A percentile compares a stretch with the other conserved stretches of the same genome.
Evolutionary conservation across 805 yeast genomes (phyloP).

Genomic region (Saccharomycopsis fodiens): DNA sequence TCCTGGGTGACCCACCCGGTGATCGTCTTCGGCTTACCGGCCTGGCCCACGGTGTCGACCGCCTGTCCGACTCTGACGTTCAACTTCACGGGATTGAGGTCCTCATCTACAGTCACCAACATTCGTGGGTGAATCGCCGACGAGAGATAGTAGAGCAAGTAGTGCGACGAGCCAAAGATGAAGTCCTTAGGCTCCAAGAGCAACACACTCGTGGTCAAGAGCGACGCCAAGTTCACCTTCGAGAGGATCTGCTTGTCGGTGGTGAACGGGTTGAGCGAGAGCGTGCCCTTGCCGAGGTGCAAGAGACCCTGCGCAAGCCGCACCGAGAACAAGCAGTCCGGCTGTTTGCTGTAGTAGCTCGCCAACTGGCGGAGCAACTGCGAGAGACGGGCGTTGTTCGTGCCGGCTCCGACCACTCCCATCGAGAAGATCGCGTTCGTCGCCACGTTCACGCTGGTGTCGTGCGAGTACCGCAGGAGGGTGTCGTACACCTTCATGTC

Average conservation of each 20-base stretch:
- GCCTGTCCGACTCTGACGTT: slow-evolving; percentile 98
- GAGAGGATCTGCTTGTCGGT: slow-evolving; percentile 82
- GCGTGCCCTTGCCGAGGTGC: slow-evolving; percentile 94
- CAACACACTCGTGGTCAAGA: slow-evolving; percentile 77
- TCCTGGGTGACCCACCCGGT: slow-evolving; percentile 99
- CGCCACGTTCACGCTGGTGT: slow-evolving; percentile 88
- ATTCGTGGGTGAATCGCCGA: slow-evolving; percentile 90
- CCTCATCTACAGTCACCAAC: slow-evolving; percentile 88
- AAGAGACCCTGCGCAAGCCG: slow-evolving; percentile 92
- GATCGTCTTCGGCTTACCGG: slow-evolving; percentile 97
- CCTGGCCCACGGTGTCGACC: slow-evolving; percentile 97
- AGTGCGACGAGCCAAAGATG: slow-evolving; percentile 69
- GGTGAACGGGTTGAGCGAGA: slow-evolving; percentile 81
- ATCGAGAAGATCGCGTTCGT: slow-evolving; percentile 90
- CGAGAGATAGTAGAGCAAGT: slow-evolving; percentile 74
- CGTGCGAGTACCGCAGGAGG: slow-evolving; percentile 92
- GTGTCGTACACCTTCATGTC: slow-evolving; percentile 97
- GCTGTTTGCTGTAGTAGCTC: slow-evolving; percentile 81
- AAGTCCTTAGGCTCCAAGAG: slow-evolving; percentile 80
- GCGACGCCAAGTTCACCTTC: slow-evolving; percentile 82
- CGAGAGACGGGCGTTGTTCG: slow-evolving; percentile 95
- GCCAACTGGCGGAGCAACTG: slow-evolving; percentile 94
- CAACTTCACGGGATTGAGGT: slow-evolving; percentile 78
- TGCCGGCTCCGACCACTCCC: slow-evolving; percentile 99
- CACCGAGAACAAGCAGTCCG: slow-evolving; percentile 86